phyloP scores from a whole-genome alignment of 768 basidiomycete species.

The Tylopilus plumbeoviolaceoides region DNA sequence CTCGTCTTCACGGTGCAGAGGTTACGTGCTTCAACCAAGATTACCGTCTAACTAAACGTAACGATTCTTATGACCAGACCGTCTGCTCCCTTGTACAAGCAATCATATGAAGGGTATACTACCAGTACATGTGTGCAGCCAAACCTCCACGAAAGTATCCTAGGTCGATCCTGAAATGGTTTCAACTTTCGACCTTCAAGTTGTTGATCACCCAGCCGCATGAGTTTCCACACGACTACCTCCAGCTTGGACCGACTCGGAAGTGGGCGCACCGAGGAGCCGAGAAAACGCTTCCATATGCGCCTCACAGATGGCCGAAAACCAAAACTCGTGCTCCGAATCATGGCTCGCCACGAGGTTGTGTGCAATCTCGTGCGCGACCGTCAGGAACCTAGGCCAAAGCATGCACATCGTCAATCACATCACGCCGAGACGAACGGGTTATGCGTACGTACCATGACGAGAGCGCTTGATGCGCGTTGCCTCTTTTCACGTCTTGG shows the following conservation, averaged over 20 bases:
- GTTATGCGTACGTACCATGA: not conserved
- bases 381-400: not conserved
- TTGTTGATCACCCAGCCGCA: too few relatives aligned
- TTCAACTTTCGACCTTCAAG: too few relatives aligned
- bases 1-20: not conserved
- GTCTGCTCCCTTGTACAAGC: too few relatives aligned
- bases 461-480: not conserved
- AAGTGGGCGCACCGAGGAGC: not conserved
- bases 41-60: too few relatives aligned
- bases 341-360: not conserved
- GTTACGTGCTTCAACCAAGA: too few relatives aligned
- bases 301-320: not conserved
- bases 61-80: too few relatives aligned
- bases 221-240: not conserved
- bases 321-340: slow-evolving; percentile 1
- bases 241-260: not conserved
- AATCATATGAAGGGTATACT: too few relatives aligned
- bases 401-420: not conserved
- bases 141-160: too few relatives aligned
- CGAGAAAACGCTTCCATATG: not conserved
- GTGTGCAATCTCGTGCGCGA: not conserved
- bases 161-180: not conserved
- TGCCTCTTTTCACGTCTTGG: not conserved
- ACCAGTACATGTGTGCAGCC: too few relatives aligned
- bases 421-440: not conserved